phyloP scores from a whole-genome alignment of 176 grass and related monocot genomes.

The Phoenix dactylifera region DNA sequence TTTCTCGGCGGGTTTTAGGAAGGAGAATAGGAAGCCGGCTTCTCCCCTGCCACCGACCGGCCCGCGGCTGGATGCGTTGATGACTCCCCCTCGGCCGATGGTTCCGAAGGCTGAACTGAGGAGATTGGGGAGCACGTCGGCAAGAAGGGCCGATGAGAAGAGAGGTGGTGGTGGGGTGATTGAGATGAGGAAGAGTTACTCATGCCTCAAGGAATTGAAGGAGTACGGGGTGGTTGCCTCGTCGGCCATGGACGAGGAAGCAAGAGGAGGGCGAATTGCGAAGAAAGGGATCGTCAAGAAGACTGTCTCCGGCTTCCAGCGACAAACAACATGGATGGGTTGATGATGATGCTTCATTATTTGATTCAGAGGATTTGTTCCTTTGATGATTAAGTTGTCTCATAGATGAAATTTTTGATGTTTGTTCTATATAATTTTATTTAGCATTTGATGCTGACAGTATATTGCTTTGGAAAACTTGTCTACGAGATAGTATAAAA shows the following conservation, averaged over 20 bases:
- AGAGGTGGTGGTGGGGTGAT: neutral
- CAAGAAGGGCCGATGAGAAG: neutral
- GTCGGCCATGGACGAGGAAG: neutral
- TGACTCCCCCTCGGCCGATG: neutral
- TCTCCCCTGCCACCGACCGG: neutral
- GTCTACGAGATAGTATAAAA: too few species aligned
- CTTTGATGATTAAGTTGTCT: too few species aligned
- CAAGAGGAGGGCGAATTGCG: neutral
- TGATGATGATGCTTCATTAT: neutral
- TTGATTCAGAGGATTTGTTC: neutral
- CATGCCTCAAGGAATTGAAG: constrained; percentile 16
- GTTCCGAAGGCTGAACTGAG: neutral
- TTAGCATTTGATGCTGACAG: too few species aligned
- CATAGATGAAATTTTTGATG: too few species aligned
- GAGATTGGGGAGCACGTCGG: neutral
- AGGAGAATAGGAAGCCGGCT: constrained; percentile 20
- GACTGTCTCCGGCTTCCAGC: neutral
- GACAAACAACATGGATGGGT: neutral
- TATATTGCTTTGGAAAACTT: too few species aligned
- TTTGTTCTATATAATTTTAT: too few species aligned
- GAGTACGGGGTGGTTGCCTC: neutral
- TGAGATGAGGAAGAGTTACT: constrained; percentile 8
- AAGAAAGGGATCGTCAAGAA: neutral
- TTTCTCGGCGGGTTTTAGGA: neutral
- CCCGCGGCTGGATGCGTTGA: too few species aligned